Evolutionary conservation across 345 rosid species (phyloP).

Genomic region (Rhizophora apiculata): DNA sequence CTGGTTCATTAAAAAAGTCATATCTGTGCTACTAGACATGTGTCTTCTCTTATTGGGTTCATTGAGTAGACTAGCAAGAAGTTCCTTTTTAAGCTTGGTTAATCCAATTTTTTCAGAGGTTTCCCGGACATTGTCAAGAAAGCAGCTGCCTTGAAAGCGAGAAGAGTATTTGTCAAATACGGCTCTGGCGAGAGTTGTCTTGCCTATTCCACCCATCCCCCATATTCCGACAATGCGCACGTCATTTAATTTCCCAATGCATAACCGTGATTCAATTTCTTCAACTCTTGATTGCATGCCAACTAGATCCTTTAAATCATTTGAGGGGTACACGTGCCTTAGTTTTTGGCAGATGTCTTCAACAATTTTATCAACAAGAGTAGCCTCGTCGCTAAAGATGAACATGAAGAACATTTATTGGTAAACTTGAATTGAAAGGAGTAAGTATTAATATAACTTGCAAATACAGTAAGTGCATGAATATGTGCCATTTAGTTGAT

Average conservation of each 20-base stretch:
- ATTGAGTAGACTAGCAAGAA: conserved; percentile 9
- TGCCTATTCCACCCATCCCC: conserved; percentile 25
- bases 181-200: conserved; percentile 25
- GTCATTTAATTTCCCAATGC: background rate
- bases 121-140: conserved; percentile 7
- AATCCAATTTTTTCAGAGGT: background rate
- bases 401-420: background rate
- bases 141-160: conserved; percentile 15
- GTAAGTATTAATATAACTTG: no score
- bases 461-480: no score
- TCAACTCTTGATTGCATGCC: conserved; percentile 11
- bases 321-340: background rate
- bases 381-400: conserved; percentile 8
- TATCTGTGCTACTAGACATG: no score
- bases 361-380: conserved; percentile 5
- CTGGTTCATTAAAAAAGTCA: background rate
- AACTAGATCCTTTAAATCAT: background rate
- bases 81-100: background rate
- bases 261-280: background rate
- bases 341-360: background rate
- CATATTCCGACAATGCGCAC: conserved; percentile 19
- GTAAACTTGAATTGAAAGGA: background rate
- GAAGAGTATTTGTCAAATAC: background rate
- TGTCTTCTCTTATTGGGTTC: background rate
- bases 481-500: no score